Conservation (phyloP, 1,284 basidiomycete genomes). For the Trametes pubescens region DNA sequence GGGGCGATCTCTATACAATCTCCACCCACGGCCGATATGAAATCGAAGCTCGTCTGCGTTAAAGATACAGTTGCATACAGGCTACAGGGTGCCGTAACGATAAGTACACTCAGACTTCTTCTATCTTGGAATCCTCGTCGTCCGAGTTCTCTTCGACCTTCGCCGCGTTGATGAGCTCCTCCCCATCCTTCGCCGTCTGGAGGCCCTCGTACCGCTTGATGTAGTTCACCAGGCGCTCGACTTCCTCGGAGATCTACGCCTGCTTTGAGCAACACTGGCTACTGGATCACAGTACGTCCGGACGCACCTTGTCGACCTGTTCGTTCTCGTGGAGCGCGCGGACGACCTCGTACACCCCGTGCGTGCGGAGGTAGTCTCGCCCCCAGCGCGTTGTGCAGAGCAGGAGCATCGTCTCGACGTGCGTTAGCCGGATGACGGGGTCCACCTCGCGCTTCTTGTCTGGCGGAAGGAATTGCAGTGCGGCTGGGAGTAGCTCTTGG, state of each 20-base stretch:
- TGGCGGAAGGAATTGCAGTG: slow-evolving; percentile 88
- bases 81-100: slow-evolving; percentile 19
- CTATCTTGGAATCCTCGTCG: slow-evolving; percentile 63
- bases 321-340: slow-evolving; percentile 85
- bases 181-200: slow-evolving; percentile 50
- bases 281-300: background rate
- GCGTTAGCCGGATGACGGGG: slow-evolving; percentile 80
- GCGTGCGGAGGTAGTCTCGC: slow-evolving; percentile 79
- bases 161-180: slow-evolving; percentile 28
- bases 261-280: background rate
- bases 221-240: slow-evolving; percentile 78
- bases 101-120: slow-evolving; percentile 37
- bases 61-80: slow-evolving; percentile 22
- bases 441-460: slow-evolving; percentile 90
- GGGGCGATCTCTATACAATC: too few relatives aligned
- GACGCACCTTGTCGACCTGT: slow-evolving; percentile 74
- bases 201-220: slow-evolving; percentile 75
- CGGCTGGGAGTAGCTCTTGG: slow-evolving; percentile 86
- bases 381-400: slow-evolving; percentile 91
- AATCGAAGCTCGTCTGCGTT: background rate
- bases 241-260: slow-evolving; percentile 58
- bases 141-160: slow-evolving; percentile 42
- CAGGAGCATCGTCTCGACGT: slow-evolving; percentile 90
- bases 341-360: slow-evolving; percentile 91
- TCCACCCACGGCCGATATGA: background rate